These are phyloP conservation scores for Aspergillus fumigatus DNA, from an alignment of 2,329 filamentous ascomycete species.

Conservation along the genomic window DNA sequence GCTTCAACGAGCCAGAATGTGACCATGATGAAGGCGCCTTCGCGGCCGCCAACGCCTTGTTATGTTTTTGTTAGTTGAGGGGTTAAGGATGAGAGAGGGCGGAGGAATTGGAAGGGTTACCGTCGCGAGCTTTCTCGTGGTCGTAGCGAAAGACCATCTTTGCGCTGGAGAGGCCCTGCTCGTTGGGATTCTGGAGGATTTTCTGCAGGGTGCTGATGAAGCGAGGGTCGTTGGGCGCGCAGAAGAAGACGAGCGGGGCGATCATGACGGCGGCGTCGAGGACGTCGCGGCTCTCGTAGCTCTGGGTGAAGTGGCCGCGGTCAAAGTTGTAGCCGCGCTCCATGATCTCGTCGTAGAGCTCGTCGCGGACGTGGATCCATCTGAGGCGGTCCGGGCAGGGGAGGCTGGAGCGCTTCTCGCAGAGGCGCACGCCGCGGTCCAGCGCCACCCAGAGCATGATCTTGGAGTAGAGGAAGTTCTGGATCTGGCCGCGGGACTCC, in stretches of 20 bases:
- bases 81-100: neutral
- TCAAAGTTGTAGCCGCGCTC: conserved; percentile 69
- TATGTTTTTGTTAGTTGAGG: neutral
- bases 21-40: conserved; percentile 77
- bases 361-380: conserved; percentile 64
- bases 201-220: conserved; percentile 68
- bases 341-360: conserved; percentile 72
- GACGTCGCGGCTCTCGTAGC: conserved; percentile 66
- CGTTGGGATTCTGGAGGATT: conserved; percentile 68
- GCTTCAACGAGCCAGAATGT: conserved; percentile 81
- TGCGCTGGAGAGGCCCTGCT: conserved; percentile 69
- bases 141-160: conserved; percentile 74
- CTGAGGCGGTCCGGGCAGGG: conserved; percentile 65
- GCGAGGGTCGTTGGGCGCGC: conserved; percentile 70
- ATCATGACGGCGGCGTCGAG: conserved; percentile 73
- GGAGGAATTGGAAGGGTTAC: conserved; percentile 41
- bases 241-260: conserved; percentile 74
- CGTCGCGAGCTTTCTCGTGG: conserved; percentile 63
- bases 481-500: conserved; percentile 71
- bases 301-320: conserved; percentile 67
- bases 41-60: conserved; percentile 67
- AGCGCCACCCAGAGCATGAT: conserved; percentile 80
- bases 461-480: conserved; percentile 77
- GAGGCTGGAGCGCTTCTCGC: conserved; percentile 66
- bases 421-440: conserved; percentile 67